Conservation (phyloP, 2,329 filamentous ascomycete species). For the Talaromyces sp. region DNA sequence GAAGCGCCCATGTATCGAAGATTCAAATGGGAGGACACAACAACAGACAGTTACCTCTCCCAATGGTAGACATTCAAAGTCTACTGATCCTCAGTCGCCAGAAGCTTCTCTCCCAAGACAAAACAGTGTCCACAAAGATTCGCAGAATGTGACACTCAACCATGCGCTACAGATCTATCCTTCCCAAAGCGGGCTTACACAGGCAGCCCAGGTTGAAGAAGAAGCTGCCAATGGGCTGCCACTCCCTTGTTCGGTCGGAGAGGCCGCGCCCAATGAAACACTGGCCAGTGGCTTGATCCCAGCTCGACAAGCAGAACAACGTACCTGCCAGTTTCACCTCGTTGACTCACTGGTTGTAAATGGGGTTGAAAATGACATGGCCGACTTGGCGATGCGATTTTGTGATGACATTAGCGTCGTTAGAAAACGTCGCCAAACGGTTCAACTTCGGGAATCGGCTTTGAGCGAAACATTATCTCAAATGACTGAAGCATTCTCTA, state of each 20-base stretch:
- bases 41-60: background rate
- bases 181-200: background rate
- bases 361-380: background rate
- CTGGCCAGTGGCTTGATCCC: background rate
- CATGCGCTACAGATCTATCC: background rate
- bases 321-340: background rate
- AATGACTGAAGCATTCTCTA: background rate
- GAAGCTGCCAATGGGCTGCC: background rate
- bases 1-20: background rate
- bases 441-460: background rate
- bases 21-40: background rate
- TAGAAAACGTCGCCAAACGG: background rate
- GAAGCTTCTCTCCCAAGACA: background rate
- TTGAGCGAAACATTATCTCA: background rate
- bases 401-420: background rate
- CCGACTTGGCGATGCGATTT: background rate
- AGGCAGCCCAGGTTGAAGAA: background rate
- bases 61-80: background rate
- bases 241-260: background rate
- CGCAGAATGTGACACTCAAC: background rate
- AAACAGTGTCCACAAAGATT: background rate
- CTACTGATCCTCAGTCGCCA: background rate
- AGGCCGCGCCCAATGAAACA: background rate
- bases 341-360: background rate
- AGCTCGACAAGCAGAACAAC: background rate